Base-by-base conservation (phyloP, 2,329 filamentous ascomycete species). In the Aureobasidium pullulans region DNA sequence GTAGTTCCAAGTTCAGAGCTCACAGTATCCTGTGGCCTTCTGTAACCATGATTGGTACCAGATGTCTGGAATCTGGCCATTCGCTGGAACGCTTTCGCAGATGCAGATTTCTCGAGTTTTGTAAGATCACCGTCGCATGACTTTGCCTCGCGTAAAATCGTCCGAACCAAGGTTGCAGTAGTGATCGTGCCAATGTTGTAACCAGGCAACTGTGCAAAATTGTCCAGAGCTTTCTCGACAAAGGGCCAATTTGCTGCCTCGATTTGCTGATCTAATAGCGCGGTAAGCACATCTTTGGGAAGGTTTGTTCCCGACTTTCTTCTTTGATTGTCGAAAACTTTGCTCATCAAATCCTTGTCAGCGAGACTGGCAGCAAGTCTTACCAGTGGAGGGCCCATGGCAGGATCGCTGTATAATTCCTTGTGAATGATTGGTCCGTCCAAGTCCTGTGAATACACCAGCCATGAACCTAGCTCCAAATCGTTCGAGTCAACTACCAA, bases 361-460 rank as follows among this genome's bases (percentile, higher is more conserved):
- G 75, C 70, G 10, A 78, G 77, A 16, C 77, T 75, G 10, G 76
- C 72, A 6, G 81, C 82, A 64, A 82, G 84, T 16, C 79, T 76
- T 36, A 84, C 72, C 31, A 85, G 70, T 0, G 81, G 76, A 11
- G 81, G 77, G 2, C 78, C 75, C 28, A 85, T 70, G 49, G 71
- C 70, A 32, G 75, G 75, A 62, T 81, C 70, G 2, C 66, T 66
- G 63, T 82, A 84, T 29, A 76, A 63, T 19, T 67, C 65, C 11
- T 67, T 64, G 23, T 75, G 69, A 28, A 85, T 81, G 2, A 80
- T 62, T n/a, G 81, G 79, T 0, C 79, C 81, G 63, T 84, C 81
- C 13, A 81, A 63, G 62, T 82, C 81, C 9, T 75, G 65, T 0
- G 76, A 77, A 58, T 77, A 76, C 1, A 85, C 69, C 11, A 85